Base-by-base conservation (phyloP, 345 rosid species). In the Garcia nutans region DNA sequence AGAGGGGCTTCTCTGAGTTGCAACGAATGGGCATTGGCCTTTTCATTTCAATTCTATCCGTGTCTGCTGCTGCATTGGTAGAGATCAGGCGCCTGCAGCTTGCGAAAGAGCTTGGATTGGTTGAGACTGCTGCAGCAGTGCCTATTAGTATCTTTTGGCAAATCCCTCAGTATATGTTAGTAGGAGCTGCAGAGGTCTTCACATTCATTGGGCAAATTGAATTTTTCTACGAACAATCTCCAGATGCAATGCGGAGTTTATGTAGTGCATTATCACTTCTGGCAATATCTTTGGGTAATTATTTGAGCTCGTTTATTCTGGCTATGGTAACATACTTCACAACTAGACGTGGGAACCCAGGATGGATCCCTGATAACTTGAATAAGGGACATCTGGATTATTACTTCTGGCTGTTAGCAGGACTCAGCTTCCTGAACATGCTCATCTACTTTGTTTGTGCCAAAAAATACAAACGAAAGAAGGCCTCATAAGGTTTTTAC, bases 11-110 rank as follows among this genome's bases (percentile, higher is more conserved):
- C 86, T 92, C 97, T 0, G 94, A 91, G 83, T 70, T 93, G 85
- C 97, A 93, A 58, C 78, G 99, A 12, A 96, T 96, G 95, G 99
- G 99, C 70, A 81, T 96, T 3, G 99, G 98, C 65, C 90, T 96
- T 22, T 83, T 93, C 63, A 79, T 93, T 67, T 93, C 99, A 13
- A 73, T 92, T 64, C 76, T 92, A 15, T 80, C 93, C 75, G 90
- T 96, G 93, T 74, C 87, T 6, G 96, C 91, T 6, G 99, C 98
- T 68, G 99, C 99, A 2, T 17, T 90, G 17, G 91, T 96, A 1
- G 98, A 93, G 86, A 89, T 89, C 56, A 79, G 79, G 64, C 85
- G 99, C 57, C 82, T 93, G 68, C 86, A 72, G 65, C 75, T 96
- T 13, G 98, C 93, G 0, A 77, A 76, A n/a, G 99, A 96, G 62